phyloP scores from a whole-genome alignment of 306 rosid species.

The Quercus wislizeni region DNA sequence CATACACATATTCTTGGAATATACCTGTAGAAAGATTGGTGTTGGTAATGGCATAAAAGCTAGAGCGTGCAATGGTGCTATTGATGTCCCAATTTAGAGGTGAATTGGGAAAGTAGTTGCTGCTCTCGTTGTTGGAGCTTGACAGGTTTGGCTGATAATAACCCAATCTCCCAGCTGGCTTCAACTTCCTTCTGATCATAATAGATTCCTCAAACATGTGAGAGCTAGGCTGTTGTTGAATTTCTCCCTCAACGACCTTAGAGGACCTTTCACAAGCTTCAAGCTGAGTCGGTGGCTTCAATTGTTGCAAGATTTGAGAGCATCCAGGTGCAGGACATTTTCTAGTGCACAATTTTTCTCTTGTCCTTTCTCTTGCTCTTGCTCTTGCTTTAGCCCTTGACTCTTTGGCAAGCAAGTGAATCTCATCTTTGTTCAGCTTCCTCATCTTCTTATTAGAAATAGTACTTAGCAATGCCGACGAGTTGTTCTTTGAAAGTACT shows the following conservation, averaged over 20 bases:
- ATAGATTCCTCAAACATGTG: constrained; percentile 39
- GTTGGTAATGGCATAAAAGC: constrained; percentile 25
- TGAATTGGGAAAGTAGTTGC: constrained; percentile 45
- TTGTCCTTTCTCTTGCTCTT: constrained; percentile 83
- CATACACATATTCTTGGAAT: neutral
- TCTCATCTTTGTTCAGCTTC: constrained; percentile 25
- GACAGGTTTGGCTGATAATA: constrained; percentile 30
- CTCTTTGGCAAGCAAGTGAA: constrained; percentile 36
- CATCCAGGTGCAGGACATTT: constrained; percentile 25
- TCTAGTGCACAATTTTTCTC: constrained; percentile 40
- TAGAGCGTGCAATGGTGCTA: constrained; percentile 25
- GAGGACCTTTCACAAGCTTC: constrained; percentile 21
- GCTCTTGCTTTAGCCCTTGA: constrained; percentile 83
- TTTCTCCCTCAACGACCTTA: constrained; percentile 3
- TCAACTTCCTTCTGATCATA: constrained; percentile 48
- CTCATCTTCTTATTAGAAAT: constrained; percentile 27
- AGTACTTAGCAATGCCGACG: neutral
- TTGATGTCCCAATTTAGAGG: constrained; percentile 68
- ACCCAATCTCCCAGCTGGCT: constrained; percentile 22
- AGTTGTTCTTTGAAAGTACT: constrained; percentile 1
- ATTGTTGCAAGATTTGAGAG: constrained; percentile 35
- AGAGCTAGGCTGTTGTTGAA: neutral
- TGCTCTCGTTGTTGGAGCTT: constrained; percentile 24
- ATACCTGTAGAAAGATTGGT: constrained; percentile 32
- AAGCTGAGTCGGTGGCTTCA: constrained; percentile 24